A percentile compares a stretch with the other conserved stretches of the same genome.
Evolutionary conservation across 768 basidiomycete genomes (phyloP).

Genomic region (Mycena sanguinolenta): DNA sequence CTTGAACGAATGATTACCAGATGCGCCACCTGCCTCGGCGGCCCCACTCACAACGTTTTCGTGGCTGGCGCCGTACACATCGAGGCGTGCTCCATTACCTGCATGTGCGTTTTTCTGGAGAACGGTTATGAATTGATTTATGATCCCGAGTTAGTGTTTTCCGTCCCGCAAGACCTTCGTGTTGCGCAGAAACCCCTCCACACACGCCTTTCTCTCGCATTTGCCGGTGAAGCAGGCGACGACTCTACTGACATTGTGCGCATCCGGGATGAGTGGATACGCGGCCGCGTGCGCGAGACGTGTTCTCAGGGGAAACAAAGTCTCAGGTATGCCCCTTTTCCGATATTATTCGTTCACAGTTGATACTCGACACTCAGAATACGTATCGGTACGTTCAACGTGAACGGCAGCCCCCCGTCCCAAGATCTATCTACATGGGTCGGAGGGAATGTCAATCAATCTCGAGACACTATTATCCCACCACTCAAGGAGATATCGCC

Average conservation of each 20-base stretch:
- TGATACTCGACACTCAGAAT: conserved; percentile 54
- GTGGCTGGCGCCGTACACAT: conserved; percentile 62
- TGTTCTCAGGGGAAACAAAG: conserved; percentile 47
- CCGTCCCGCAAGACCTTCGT: conserved; percentile 69
- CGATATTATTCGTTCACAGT: neutral
- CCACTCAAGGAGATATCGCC: conserved; percentile 44
- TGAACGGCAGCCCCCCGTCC: conserved; percentile 84
- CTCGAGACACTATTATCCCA: neutral
- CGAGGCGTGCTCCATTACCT: conserved; percentile 42
- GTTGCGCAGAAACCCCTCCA: conserved; percentile 60
- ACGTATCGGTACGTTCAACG: conserved; percentile 88
- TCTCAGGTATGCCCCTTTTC: conserved; percentile 45
- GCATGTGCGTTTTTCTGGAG: conserved; percentile 40
- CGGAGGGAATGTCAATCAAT: conserved; percentile 35
- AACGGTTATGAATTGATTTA: neutral
- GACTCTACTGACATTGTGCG: conserved; percentile 70
- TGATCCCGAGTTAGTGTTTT: conserved; percentile 46
- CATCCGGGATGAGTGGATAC: conserved; percentile 77
- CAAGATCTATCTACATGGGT: conserved; percentile 82
- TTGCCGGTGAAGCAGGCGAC: conserved; percentile 73
- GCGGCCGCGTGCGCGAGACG: conserved; percentile 53
- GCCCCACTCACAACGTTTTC: conserved; percentile 54
- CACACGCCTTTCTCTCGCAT: conserved; percentile 67
- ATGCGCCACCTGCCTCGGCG: conserved; percentile 38
- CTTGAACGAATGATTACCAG: conserved; percentile 20